These are phyloP conservation scores for Ascosphaera apis DNA, from an alignment of 2,329 filamentous ascomycete genomes.

Conservation along the genomic window DNA sequence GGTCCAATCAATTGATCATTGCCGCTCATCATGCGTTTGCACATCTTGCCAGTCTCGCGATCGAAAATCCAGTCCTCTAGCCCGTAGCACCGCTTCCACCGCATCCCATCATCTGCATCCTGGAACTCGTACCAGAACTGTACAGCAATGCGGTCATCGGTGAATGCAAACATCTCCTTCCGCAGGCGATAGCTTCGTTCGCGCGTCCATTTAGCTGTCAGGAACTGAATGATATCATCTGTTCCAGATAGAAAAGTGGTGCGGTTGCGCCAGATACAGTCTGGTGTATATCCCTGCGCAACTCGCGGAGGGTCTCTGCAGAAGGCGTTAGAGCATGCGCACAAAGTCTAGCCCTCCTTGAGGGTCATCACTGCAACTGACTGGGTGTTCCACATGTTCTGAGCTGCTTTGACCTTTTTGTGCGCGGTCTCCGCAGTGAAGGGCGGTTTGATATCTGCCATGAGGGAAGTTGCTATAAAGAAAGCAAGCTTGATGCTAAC, in stretches of 20 bases:
- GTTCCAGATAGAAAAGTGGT: conserved; percentile 45
- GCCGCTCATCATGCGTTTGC: conserved; percentile 25
- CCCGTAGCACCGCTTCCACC: conserved; percentile 77
- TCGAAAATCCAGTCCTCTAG: conserved; percentile 32
- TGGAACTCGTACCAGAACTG: conserved; percentile 81
- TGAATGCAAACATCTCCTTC: conserved; percentile 66
- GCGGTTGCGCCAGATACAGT: conserved; percentile 64
- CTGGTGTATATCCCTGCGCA: conserved; percentile 49
- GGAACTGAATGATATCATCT: conserved; percentile 41
- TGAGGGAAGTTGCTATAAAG: conserved; percentile 7
- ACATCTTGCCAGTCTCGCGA: conserved; percentile 20
- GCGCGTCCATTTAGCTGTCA: conserved; percentile 49
- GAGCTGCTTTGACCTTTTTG: conserved; percentile 61
- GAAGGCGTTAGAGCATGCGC: background rate
- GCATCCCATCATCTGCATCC: conserved; percentile 34
- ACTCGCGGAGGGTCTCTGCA: conserved; percentile 42
- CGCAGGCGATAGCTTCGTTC: conserved; percentile 52
- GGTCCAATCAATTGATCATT: conserved; percentile 22
- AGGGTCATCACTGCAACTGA: conserved; percentile 22
- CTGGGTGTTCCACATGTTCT: conserved; percentile 64
- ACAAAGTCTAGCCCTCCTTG: no score
- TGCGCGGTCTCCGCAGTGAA: conserved; percentile 51
- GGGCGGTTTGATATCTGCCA: conserved; percentile 33
- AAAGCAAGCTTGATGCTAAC: no score
- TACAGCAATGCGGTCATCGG: conserved; percentile 55